These are phyloP conservation scores for Berberis thunbergii DNA, from an alignment of 164 flowering plant genomes.

Conservation along the genomic window DNA sequence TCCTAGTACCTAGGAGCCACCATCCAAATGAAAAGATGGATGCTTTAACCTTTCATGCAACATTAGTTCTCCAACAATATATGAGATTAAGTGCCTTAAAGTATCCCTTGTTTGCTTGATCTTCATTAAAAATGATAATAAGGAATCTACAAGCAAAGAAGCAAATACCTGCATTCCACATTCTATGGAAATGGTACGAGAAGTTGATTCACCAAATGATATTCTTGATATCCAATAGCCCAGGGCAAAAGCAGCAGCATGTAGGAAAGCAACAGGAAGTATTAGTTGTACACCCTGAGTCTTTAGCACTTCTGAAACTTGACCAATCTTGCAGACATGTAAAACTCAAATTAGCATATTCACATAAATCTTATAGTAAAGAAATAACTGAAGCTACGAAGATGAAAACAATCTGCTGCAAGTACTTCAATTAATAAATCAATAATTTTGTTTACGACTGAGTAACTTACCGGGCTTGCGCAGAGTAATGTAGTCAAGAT, in stretches of 20 bases:
- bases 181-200: constrained; percentile 93
- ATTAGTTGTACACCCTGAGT: constrained; percentile 79
- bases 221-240: constrained; percentile 78
- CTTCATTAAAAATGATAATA: neutral
- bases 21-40: no score
- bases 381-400: neutral
- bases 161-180: constrained; percentile 95
- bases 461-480: constrained; percentile 89
- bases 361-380: no score
- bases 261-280: constrained; percentile 75
- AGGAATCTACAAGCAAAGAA: neutral
- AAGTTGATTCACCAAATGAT: constrained; percentile 97
- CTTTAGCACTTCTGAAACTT: constrained; percentile 89
- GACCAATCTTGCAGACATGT: constrained; percentile 58
- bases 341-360: neutral
- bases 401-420: neutral
- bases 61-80: no score
- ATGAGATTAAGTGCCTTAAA: no score
- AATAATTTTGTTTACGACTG: neutral
- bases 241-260: constrained; percentile 84
- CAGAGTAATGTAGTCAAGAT: constrained; percentile 89
- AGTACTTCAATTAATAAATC: neutral
- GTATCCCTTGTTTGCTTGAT: no score
- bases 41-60: no score
- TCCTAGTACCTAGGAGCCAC: no score